These are phyloP conservation scores for Sporothrix brasiliensis DNA, from an alignment of 2,329 filamentous ascomycete genomes.

Conservation along the genomic window DNA sequence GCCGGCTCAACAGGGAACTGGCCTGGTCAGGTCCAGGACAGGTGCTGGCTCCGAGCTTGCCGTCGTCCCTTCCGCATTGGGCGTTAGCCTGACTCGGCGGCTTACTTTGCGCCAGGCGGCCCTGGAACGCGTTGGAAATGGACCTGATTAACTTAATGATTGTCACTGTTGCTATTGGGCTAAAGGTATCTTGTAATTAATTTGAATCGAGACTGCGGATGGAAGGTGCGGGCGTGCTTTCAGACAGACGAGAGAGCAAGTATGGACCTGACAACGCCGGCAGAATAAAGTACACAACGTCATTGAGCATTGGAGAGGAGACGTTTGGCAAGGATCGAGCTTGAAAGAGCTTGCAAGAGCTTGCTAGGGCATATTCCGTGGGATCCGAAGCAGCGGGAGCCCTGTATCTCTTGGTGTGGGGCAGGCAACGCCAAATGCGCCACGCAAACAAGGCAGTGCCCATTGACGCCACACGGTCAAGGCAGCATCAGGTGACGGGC, in stretches of 20 bases:
- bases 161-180: too few species aligned
- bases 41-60: conserved; percentile 17
- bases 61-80: conserved; percentile 25
- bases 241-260: neutral
- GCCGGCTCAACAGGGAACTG: neutral
- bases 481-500: neutral
- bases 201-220: neutral
- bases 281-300: conserved; percentile 11
- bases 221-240: neutral
- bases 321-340: conserved; percentile 18
- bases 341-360: conserved; percentile 2
- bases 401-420: neutral
- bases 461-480: neutral
- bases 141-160: too few species aligned
- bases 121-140: neutral
- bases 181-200: too few species aligned
- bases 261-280: neutral
- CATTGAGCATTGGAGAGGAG: neutral
- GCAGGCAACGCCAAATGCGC: neutral
- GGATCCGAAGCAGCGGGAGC: neutral
- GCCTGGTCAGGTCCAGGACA: neutral
- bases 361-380: neutral
- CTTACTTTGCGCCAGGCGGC: conserved; percentile 10
- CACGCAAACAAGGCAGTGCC: neutral
- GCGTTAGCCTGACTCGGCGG: conserved; percentile 28